Base-by-base conservation (phyloP, 192 early-diverging fungal species). In the Mortierella antarctica region DNA sequence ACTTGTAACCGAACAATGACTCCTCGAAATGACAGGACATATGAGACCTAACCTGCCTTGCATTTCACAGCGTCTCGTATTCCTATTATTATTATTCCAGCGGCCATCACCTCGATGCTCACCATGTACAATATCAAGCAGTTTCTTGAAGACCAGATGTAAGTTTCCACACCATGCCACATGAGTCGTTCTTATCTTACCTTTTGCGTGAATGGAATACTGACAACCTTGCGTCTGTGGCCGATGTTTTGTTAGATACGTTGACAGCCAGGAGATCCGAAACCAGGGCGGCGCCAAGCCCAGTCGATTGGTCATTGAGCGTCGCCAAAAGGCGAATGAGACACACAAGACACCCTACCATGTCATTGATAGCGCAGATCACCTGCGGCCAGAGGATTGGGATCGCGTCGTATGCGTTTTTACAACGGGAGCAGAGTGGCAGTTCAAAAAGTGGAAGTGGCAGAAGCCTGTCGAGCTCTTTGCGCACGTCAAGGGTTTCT, bases 31-130 rank as follows among this genome's bases (percentile, higher is more conserved):
- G 31, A 31, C 31, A 31, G 41, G 31, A 59, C 40, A 59, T 40
- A 4, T 4, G 41, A 1, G 10, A 5, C 8, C 57, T 56, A n/a
- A 21, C 46, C 17, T 62, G 31, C 21, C 57, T 59, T 63, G 60
- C 20, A 51, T 41, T 41, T 42, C 58, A 58, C 72, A 75, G 57
- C 71, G 17, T 75, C 68, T 52, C 71, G 69, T 67, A 91, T 91
- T 48, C 97, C 97, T 4, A 95, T 96, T 18, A 97, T 98, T 73
- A 91, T 98, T 41, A 93, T 98, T n/a, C 97, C 97, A 5, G 90
- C 95, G 0, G 93, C 91, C 39, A 84, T 92, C 6, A 95, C 95
- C 5, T 89, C 96, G 1, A 89, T 93, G 79, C 57, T 98, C 51
- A 96, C 91, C 41, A 86, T 97, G 85, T 95, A 91, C 83, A 98